Evolutionary conservation across 2,329 filamentous ascomycete species (phyloP), one percentile per base, ranked within the genome.

Genomic region (Fusarium robinianum): DNA sequence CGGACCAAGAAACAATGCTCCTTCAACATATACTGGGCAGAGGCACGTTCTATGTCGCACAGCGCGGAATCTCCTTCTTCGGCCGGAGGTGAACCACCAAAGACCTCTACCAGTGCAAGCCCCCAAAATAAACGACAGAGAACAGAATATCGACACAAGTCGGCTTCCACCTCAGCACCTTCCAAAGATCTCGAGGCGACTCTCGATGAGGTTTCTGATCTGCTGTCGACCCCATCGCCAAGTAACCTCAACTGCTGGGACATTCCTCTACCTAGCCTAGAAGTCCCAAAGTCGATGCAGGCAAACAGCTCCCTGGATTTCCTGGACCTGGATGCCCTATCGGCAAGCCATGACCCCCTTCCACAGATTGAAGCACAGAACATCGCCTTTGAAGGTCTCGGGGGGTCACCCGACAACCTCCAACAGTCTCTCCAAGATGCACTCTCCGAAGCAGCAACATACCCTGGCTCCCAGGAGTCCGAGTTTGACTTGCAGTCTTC

Each of bases 1-100:
- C 63, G 56, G 40, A 66, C 63, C 11, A 55, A 58, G 6, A 66
- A 66, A 30, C 49, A 46, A 8, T 66, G 63, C 10, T 60, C 63
- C 2, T 41, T 63, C 25, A 55, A 64, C 5, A 49, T 55, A 16
- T 41, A 57, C 7, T 65, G 63, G 64, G 56, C 43, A 2, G 45
- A 46, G 32, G 49, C 52, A 1, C 51, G 47, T 23, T 34, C 53
- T 8, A 25, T 36, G 17, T 19, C 25, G 10, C 12, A 22, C 15
- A 18, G 22, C 5, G 19, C 31, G 10, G 33, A 39, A 8, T 35
- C 34, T 26, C 35, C 22, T 15, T 49, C 18, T 17, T 29, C 47
- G 12, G 8, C 16, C 2, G 27, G 32, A 0, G 36, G 47, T 1
- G 29, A 44, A 9, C 17, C 16, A 30, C 40, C 23, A 26, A 29